Conservation (phyloP, 2,329 filamentous ascomycete species). For the Decorospora gaudefroyi region DNA sequence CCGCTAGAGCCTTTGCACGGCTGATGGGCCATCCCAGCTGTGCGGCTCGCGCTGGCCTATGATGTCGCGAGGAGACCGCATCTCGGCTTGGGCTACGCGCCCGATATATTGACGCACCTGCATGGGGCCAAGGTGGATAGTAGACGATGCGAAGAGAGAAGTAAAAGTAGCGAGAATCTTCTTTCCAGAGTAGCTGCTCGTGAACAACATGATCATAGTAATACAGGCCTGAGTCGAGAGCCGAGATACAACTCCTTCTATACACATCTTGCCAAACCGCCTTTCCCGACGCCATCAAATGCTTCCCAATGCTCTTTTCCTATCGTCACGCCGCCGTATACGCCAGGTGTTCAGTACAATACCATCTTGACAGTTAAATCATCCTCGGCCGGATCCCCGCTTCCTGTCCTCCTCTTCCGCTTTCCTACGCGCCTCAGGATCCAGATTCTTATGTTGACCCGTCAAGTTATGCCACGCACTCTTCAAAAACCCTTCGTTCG, state of each 20-base stretch:
- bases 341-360: constrained; percentile 18
- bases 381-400: constrained; percentile 46
- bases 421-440: constrained; percentile 41
- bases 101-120: constrained; percentile 27
- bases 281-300: constrained; percentile 36
- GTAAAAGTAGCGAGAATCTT: too few species aligned
- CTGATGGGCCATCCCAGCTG: constrained; percentile 35
- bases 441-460: constrained; percentile 61
- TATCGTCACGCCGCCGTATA: constrained; percentile 15
- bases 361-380: neutral
- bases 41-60: constrained; percentile 30
- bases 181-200: neutral
- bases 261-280: constrained; percentile 22
- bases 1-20: constrained; percentile 21
- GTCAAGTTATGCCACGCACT: constrained; percentile 91
- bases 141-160: too few species aligned
- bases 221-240: constrained; percentile 46
- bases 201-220: constrained; percentile 17
- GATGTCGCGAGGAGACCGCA: constrained; percentile 18
- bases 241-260: constrained; percentile 28
- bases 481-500: constrained; percentile 88
- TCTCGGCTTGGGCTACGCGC: constrained; percentile 35
- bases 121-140: too few species aligned
- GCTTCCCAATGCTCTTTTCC: constrained; percentile 24
- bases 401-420: constrained; percentile 37